Evolutionary conservation across 306 rosid genomes (phyloP), one percentile per base, ranked within the genome.

Genomic region (Fragaria ananassa): DNA sequence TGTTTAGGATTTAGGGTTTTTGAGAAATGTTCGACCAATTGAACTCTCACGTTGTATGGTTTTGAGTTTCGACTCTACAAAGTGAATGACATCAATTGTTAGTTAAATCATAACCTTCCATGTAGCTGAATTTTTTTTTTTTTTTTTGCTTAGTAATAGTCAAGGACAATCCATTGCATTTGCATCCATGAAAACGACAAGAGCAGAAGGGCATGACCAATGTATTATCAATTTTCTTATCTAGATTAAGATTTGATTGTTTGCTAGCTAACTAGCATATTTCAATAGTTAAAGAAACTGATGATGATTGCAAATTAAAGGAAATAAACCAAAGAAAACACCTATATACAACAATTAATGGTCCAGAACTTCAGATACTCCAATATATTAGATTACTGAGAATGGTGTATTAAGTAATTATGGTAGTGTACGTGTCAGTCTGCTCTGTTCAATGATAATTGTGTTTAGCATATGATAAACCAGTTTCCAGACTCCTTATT

Each of bases 231-330:
- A 2, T 60, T 27, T 12, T 60, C 14, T 27, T 27, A 11, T 3
- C 34, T 60, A 23, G 18, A 60, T 60, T 25, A 60, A 60, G 65
- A 60, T 60, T 60, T 60, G 65, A 60, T 60, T 60, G 65, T 60
- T 60, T 27, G 34, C 66, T 60, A 60, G 65, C 65, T 25, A 27
- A 29, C 39, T 27, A 27, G 62, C 62, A 56, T 56, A 21, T 21
- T 56, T 60, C 35, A 25, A 13, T 58, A 3, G 35, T 58, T 25
- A 58, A 57, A 57, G 31, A 57, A 57, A 57, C 25, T n/a, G 31
- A 57, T 9, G 1, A 23, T 57, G 63, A 57, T 10, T 23, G 63
- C 25, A 31, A 31, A 31, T 5, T 7, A 2, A 18, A 44, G 58
- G 25, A 57, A 60, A 10, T 25, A 60, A 2, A 60, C 37, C 18